These are phyloP conservation scores for Aquilaria sinensis DNA, from an alignment of 345 rosid genomes.

Conservation along the genomic window DNA sequence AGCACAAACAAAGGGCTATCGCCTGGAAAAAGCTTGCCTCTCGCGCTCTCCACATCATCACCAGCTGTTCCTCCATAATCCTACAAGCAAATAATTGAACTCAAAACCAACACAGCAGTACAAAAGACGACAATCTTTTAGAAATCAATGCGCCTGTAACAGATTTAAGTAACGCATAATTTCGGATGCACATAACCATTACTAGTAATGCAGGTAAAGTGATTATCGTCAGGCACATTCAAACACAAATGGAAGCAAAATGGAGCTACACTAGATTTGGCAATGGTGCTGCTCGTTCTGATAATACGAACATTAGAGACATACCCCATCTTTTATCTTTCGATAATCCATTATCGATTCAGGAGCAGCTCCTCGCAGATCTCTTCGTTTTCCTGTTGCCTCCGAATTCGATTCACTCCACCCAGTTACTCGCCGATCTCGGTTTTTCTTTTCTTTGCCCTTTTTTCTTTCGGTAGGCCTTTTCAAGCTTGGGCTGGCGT, in stretches of 20 bases:
- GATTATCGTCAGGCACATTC: no score
- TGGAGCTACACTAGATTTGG: no score
- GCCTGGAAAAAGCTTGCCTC: constrained; percentile 27
- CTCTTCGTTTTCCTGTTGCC: constrained; percentile 12
- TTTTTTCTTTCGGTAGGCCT: neutral
- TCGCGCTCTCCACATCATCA: constrained; percentile 36
- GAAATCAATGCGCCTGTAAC: no score
- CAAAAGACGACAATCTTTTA: neutral
- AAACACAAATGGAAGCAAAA: no score
- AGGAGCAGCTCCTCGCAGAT: constrained; percentile 17
- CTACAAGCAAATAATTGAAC: constrained; percentile 14
- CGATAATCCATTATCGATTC: constrained; percentile 56
- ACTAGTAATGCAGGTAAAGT: no score
- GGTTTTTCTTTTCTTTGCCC: neutral
- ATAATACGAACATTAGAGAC: neutral
- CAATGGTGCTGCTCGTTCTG: no score
- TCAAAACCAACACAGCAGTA: constrained; percentile 1
- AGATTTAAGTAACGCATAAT: neutral
- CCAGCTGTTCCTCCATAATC: constrained; percentile 25
- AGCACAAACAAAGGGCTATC: constrained; percentile 9
- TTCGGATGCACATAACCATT: neutral
- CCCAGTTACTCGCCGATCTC: neutral
- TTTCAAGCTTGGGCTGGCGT: no score
- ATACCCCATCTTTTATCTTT: constrained; percentile 77
- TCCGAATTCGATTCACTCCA: no score